phyloP scores from a whole-genome alignment of 495 filamentous ascomycete species.

The Penicillium silybi region DNA sequence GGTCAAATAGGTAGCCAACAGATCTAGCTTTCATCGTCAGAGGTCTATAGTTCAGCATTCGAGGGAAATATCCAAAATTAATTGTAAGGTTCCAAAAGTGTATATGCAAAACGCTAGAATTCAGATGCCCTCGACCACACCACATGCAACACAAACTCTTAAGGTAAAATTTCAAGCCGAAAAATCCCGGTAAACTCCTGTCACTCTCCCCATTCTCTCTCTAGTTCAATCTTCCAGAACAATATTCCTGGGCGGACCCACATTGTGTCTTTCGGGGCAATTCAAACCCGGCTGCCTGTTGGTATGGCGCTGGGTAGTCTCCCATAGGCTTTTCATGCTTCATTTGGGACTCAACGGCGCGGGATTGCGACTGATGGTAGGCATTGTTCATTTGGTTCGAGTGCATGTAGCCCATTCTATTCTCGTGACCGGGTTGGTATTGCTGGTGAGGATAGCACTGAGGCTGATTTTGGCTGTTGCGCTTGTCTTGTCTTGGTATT shows the following conservation, averaged over 20 bases:
- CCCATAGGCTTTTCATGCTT: not conserved
- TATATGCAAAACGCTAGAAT: too few species aligned
- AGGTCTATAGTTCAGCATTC: too few species aligned
- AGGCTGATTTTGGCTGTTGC: not conserved
- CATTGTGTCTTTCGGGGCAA: not conserved
- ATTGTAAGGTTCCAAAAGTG: too few species aligned
- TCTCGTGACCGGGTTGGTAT: not conserved
- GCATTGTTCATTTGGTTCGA: not conserved
- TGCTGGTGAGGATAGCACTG: not conserved
- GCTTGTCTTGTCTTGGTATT: slow-evolving; percentile 8
- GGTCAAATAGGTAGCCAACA: not conserved
- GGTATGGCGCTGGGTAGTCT: not conserved
- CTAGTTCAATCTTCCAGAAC: not conserved
- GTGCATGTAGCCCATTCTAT: not conserved
- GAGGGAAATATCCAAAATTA: too few species aligned
- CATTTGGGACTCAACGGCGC: not conserved
- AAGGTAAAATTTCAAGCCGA: not conserved
- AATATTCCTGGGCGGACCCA: not conserved
- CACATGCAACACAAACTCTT: not conserved
- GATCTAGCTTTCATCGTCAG: too few species aligned
- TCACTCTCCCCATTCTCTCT: not conserved
- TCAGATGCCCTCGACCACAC: too few species aligned
- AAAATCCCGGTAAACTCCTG: not conserved
- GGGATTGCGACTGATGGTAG: not conserved
- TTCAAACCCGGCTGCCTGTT: not conserved